These are phyloP conservation scores for Bretschneidera sinensis DNA, from an alignment of 345 rosid genomes.

Conservation along the genomic window DNA sequence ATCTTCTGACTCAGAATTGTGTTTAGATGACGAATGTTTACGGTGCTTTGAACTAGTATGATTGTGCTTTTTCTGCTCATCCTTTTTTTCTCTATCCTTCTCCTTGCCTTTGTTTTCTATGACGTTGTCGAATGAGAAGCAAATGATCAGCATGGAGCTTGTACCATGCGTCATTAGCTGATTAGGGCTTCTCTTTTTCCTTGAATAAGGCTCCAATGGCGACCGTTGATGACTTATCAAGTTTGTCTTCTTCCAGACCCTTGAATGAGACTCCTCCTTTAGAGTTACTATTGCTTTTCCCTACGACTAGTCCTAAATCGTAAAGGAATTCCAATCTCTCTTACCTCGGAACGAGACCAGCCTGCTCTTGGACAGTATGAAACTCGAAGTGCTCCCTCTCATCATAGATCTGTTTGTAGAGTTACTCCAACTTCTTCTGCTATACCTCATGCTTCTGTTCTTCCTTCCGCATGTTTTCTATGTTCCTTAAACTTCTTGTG, in stretches of 20 bases:
- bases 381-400: conserved; percentile 71
- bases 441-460: conserved; percentile 75
- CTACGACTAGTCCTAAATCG: conserved; percentile 63
- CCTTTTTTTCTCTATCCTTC: conserved; percentile 21
- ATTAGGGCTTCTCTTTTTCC: too few relatives aligned
- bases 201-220: conserved; percentile 67
- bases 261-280: conserved; percentile 42
- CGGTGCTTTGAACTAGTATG: conserved; percentile 29
- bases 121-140: conserved; percentile 62
- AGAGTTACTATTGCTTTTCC: conserved; percentile 41
- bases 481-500: too few relatives aligned
- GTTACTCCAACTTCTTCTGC: conserved; percentile 73
- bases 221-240: conserved; percentile 23
- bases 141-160: conserved; percentile 69
- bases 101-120: conserved; percentile 33
- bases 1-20: too few relatives aligned
- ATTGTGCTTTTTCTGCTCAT: conserved; percentile 17
- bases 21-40: conserved; percentile 28
- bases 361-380: conserved; percentile 64
- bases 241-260: conserved; percentile 36
- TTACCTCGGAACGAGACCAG: conserved; percentile 68
- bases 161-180: too few relatives aligned
- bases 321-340: conserved; percentile 72
- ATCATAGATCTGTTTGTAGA: conserved; percentile 65
- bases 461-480: conserved; percentile 78